phyloP scores from a whole-genome alignment of 2,329 filamentous ascomycete genomes.

The Diplodia intermedia region DNA sequence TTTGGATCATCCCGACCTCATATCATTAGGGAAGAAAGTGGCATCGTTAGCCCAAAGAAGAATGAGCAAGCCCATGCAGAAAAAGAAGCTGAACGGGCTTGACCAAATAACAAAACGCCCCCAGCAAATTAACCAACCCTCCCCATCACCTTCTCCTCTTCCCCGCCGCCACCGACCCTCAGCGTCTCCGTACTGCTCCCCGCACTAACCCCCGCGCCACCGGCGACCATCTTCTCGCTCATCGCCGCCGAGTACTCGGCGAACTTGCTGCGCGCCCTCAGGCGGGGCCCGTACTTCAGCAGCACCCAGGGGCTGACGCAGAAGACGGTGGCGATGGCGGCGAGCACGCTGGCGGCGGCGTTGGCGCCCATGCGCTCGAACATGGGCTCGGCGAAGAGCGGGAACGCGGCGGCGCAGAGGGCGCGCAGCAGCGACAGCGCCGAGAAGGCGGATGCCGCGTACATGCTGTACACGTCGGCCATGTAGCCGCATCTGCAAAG shows the following conservation, averaged over 20 bases:
- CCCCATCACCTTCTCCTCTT: background rate
- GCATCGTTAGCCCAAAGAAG: background rate
- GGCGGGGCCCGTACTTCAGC: slow-evolving; percentile 33
- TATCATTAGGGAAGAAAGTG: background rate
- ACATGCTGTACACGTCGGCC: slow-evolving; percentile 30
- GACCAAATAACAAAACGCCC: background rate
- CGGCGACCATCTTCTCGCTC: slow-evolving; percentile 8
- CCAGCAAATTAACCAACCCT: background rate
- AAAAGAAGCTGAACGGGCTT: too few species aligned
- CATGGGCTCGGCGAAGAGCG: slow-evolving; percentile 28
- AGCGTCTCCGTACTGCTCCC: slow-evolving; percentile 12
- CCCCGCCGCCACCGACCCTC: background rate
- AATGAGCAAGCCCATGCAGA: too few species aligned
- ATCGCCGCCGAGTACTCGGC: slow-evolving; percentile 30
- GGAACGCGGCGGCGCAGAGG: slow-evolving; percentile 18
- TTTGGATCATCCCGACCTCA: background rate
- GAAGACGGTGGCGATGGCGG: slow-evolving; percentile 23
- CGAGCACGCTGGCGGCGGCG: slow-evolving; percentile 14
- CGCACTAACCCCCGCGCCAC: background rate
- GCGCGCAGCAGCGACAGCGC: slow-evolving; percentile 26
- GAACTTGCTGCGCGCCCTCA: slow-evolving; percentile 35
- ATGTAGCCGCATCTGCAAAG: slow-evolving; percentile 22
- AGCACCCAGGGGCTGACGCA: slow-evolving; percentile 33
- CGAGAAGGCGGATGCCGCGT: slow-evolving; percentile 29
- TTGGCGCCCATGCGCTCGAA: slow-evolving; percentile 10